A percentile compares a stretch with the other conserved stretches of the same genome.
Evolutionary conservation across 2,329 filamentous ascomycete genomes (phyloP).

Genomic region (Pseudophaeomoniella oleicola): DNA sequence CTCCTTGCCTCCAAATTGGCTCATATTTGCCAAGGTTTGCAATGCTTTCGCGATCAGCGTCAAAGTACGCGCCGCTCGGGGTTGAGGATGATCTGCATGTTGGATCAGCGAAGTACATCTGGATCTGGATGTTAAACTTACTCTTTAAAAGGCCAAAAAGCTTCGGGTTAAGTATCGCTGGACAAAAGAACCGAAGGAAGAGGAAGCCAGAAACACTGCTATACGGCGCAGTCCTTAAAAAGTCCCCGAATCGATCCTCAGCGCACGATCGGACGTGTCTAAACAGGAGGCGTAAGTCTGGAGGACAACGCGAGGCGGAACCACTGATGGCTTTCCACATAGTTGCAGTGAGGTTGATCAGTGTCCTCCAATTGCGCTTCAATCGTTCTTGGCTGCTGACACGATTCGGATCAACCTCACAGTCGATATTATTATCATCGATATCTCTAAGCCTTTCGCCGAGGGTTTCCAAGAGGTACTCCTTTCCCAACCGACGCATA

Average conservation of each 20-base stretch:
- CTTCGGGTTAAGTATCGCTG: slow-evolving; percentile 90
- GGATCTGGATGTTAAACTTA: too few relatives aligned
- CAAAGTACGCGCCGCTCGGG: slow-evolving; percentile 70
- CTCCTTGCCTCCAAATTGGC: slow-evolving; percentile 84
- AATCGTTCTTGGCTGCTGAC: slow-evolving; percentile 54
- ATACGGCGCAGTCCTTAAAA: slow-evolving; percentile 75
- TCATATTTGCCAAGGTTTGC: slow-evolving; percentile 80
- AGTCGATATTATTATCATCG: slow-evolving; percentile 78
- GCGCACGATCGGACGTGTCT: slow-evolving; percentile 86
- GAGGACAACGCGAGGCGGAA: slow-evolving; percentile 61
- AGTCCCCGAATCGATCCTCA: slow-evolving; percentile 88
- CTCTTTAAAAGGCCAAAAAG: slow-evolving; percentile 72
- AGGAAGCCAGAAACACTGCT: slow-evolving; percentile 91
- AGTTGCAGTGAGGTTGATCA: slow-evolving; percentile 63
- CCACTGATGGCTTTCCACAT: slow-evolving; percentile 72
- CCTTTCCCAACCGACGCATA: slow-evolving; percentile 85
- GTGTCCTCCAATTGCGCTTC: slow-evolving; percentile 65
- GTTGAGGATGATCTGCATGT: slow-evolving; percentile 60
- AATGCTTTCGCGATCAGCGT: slow-evolving; percentile 87
- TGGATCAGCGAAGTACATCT: too few relatives aligned
- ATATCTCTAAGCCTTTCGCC: slow-evolving; percentile 79
- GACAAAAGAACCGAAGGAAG: slow-evolving; percentile 89
- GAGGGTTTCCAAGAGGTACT: slow-evolving; percentile 79
- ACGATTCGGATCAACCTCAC: slow-evolving; percentile 85
- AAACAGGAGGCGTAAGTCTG: slow-evolving; percentile 71